Percentiles rank a stretch among this genome's conserved stretches.
These are phyloP conservation scores for Macrocybe gigantea DNA, from an alignment of 768 basidiomycete genomes.

Conservation along the genomic window DNA sequence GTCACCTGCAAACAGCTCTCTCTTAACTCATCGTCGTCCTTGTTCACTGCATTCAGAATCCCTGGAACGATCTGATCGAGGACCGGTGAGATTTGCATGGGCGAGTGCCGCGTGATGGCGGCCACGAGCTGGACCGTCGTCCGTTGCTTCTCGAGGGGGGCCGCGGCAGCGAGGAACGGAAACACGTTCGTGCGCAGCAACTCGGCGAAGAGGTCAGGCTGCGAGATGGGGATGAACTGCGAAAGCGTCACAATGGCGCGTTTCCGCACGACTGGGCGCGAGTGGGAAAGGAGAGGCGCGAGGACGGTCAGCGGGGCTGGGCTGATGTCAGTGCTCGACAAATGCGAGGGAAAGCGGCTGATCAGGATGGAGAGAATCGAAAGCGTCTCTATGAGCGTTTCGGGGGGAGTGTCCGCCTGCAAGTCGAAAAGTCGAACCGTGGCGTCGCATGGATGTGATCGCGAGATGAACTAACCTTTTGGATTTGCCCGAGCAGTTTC, in stretches of 20 bases:
- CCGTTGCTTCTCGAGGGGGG: conserved; percentile 62
- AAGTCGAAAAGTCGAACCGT: conserved; percentile 9
- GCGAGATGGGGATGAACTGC: conserved; percentile 74
- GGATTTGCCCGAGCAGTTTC: conserved; percentile 73
- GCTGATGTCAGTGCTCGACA: conserved; percentile 45
- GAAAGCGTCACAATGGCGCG: conserved; percentile 84
- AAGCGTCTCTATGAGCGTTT: conserved; percentile 78
- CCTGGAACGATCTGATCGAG: conserved; percentile 64
- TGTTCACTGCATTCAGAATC: conserved; percentile 60
- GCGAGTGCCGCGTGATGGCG: conserved; percentile 71
- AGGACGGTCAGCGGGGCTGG: conserved; percentile 62
- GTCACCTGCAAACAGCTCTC: conserved; percentile 75
- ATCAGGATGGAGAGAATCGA: conserved; percentile 86
- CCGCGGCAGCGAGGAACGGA: conserved; percentile 47
- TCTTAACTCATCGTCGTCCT: conserved; percentile 78
- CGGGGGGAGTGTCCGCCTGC: conserved; percentile 66
- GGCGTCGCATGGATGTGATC: not conserved
- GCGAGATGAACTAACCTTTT: conserved; percentile 46
- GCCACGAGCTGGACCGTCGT: conserved; percentile 77
- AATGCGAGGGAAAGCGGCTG: conserved; percentile 70
- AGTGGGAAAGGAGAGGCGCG: conserved; percentile 67
- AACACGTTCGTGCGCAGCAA: conserved; percentile 55
- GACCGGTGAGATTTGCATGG: conserved; percentile 56
- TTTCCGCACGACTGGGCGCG: conserved; percentile 85
- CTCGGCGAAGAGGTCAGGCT: conserved; percentile 53